These are phyloP conservation scores for Cystofilobasidium macerans DNA, from an alignment of 768 basidiomycete species.

Conservation along the genomic window DNA sequence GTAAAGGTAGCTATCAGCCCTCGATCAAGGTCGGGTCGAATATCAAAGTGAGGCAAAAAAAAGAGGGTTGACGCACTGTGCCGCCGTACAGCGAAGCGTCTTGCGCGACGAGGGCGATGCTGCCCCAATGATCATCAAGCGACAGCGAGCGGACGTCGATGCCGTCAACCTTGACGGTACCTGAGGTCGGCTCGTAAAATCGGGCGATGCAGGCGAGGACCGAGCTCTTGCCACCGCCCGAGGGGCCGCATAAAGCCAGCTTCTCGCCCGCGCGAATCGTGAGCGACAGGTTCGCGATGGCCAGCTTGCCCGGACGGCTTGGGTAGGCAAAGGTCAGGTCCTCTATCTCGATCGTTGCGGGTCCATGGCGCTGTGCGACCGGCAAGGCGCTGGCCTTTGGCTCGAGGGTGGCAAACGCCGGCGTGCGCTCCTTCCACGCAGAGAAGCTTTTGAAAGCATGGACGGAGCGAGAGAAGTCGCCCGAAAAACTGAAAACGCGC, in stretches of 20 bases:
- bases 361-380: neutral
- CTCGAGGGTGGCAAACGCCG: neutral
- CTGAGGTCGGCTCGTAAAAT: conserved; percentile 35
- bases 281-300: conserved; percentile 30
- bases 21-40: too few species aligned
- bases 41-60: too few species aligned
- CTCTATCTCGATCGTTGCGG: conserved; percentile 1
- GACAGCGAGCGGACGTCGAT: conserved; percentile 32
- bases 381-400: neutral
- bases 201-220: conserved; percentile 35
- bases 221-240: conserved; percentile 21
- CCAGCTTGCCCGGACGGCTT: conserved; percentile 29
- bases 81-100: conserved; percentile 36
- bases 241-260: conserved; percentile 35
- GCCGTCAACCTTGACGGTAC: conserved; percentile 33
- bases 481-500: conserved; percentile 13
- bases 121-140: conserved; percentile 29
- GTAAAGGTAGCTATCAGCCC: neutral
- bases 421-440: conserved; percentile 9
- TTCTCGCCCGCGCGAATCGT: conserved; percentile 32
- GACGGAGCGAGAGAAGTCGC: conserved; percentile 13
- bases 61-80: conserved; percentile 27
- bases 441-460: conserved; percentile 6
- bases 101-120: conserved; percentile 37
- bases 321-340: conserved; percentile 32